Conservation (phyloP, 2,329 filamentous ascomycete species). For the Colletotrichum noveboracense region DNA sequence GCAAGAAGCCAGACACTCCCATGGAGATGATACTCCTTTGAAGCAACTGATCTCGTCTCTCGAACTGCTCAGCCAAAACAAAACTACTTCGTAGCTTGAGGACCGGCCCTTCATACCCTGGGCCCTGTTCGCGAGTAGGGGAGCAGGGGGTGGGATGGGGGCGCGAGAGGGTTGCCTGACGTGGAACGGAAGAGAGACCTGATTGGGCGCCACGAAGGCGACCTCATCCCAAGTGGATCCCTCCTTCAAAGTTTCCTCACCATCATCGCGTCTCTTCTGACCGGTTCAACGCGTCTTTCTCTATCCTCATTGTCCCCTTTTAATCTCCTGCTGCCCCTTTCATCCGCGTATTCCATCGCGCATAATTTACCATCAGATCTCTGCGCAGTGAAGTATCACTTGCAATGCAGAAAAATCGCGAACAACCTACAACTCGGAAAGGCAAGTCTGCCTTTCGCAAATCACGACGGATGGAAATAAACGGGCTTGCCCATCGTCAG, state of each 20-base stretch:
- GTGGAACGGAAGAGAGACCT: not conserved
- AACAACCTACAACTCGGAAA: not conserved
- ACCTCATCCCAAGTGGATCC: not conserved
- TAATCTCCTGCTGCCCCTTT: accelerated
- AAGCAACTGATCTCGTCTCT: not conserved
- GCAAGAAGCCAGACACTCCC: not conserved
- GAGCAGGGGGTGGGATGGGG: not conserved
- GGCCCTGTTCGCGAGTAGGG: not conserved
- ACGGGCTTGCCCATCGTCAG: not conserved
- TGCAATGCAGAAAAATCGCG: accelerated
- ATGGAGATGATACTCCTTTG: not conserved
- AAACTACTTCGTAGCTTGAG: not conserved
- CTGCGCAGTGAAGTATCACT: not conserved
- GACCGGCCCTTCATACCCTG: not conserved
- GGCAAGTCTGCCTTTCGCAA: not conserved
- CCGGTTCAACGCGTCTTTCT: not conserved
- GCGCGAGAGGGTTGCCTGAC: not conserved
- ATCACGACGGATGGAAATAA: accelerated
- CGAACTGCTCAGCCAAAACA: not conserved
- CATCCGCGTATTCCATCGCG: not conserved
- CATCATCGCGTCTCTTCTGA: not conserved
- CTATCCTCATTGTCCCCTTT: accelerated
- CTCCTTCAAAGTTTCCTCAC: not conserved
- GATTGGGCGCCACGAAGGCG: not conserved
- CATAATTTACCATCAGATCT: accelerated